phyloP scores from a whole-genome alignment of 2,329 filamentous ascomycete species.

The Septoria linicola region DNA sequence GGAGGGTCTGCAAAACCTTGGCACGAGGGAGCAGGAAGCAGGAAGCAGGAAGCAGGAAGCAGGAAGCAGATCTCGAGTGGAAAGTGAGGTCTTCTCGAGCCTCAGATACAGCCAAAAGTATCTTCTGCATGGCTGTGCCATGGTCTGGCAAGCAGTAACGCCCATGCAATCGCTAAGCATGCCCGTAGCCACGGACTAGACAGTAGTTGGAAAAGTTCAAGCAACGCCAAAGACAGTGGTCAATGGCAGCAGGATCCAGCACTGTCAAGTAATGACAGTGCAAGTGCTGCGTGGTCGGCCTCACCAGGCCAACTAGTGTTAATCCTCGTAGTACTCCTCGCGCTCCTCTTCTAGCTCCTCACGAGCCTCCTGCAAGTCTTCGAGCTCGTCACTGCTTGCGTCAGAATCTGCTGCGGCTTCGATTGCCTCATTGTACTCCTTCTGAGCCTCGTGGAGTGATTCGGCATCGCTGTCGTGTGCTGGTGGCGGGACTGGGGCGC shows the following conservation, averaged over 20 bases:
- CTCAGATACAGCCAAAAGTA: too few species aligned
- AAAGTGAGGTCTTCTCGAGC: too few species aligned
- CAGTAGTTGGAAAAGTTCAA: neutral
- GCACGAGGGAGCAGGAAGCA: too few species aligned
- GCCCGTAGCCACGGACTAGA: neutral
- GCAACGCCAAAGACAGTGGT: too few species aligned
- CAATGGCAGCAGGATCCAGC: too few species aligned
- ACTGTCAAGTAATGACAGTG: too few species aligned
- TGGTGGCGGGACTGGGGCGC: slow-evolving; percentile 6
- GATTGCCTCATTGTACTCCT: slow-evolving; percentile 26
- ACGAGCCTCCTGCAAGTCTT: slow-evolving; percentile 27
- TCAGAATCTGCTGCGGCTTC: slow-evolving; percentile 25
- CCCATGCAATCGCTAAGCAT: neutral
- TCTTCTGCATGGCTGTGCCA: too few species aligned
- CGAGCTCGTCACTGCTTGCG: slow-evolving; percentile 26
- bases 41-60: too few species aligned
- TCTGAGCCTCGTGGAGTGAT: slow-evolving; percentile 23
- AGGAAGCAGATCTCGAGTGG: too few species aligned
- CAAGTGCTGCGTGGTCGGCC: too few species aligned
- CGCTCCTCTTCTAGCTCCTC: slow-evolving; percentile 24
- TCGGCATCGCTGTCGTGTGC: slow-evolving; percentile 23
- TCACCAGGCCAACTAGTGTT: neutral
- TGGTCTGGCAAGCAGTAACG: neutral
- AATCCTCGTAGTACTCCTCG: slow-evolving; percentile 27
- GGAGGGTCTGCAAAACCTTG: neutral